Evolutionary conservation across 164 flowering plant genomes (phyloP), one percentile per base, ranked within the genome.

Genomic region (Vitis rotundifolia): DNA sequence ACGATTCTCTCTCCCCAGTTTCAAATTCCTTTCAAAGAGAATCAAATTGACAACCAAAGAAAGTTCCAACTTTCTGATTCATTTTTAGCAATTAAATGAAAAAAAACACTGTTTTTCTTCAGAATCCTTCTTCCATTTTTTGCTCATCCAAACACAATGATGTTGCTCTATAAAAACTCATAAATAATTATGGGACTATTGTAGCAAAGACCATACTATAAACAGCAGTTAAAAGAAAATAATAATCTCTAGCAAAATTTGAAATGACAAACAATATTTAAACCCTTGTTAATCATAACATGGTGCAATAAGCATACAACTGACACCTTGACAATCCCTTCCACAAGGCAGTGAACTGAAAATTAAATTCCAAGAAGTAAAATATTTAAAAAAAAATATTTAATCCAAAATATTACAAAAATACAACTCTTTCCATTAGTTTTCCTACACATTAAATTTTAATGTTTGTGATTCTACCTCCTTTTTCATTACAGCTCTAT

Each of bases 401-500:
- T 69, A 75, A 68, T 68, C 68, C 64, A 78, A 64, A 67, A 69
- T 13, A 64, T 19, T 66, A 65, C 55, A 77, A 54, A 56, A 68
- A 59, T 78, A 79, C 76, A 79, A 74, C 31, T 49, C 61, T 67
- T 37, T 77, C 68, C 63, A 49, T 68, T 66, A 69, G 63, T 65
- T 51, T 53, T 51, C 64, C 80, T 73, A 83, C 73, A 72, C 16
- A 61, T 60, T 61, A 73, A 69, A 28, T 31, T 58, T 67, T 72
- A 22, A 68, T 64, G 59, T 73, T 62, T 75, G 73, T 72, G 74
- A 72, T 55, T 78, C 81, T 76, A 76, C 75, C 75, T 72, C 70
- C 69, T 69, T 64, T 71, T 68, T 29, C 50, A 68, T 51, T 71
- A 57, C 69, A 58, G 68, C 67, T 64, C 77, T 61, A 52, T 16